Evolutionary conservation across 805 yeast species (phyloP).

Genomic region (Nakazawaea populi): DNA sequence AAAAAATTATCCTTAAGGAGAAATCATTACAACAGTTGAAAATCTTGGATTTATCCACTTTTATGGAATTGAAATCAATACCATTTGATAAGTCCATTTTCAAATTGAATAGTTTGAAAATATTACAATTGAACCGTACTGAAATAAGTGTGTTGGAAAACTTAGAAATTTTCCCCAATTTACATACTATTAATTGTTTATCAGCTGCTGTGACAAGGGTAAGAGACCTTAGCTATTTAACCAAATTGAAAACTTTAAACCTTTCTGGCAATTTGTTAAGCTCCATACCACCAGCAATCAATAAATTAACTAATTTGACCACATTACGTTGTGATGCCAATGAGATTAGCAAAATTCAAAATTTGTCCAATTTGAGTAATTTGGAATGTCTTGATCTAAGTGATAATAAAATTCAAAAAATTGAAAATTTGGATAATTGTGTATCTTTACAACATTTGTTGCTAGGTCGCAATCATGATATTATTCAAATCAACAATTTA

Average conservation of each 20-base stretch:
- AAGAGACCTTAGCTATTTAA: background rate
- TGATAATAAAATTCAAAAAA: background rate
- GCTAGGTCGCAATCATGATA: background rate
- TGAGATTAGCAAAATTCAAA: background rate
- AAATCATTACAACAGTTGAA: background rate
- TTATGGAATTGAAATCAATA: background rate
- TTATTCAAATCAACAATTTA: background rate
- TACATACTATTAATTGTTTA: background rate
- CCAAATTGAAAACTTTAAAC: background rate
- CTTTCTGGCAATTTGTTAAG: background rate
- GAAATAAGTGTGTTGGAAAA: background rate
- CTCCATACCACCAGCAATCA: background rate
- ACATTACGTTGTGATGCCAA: background rate
- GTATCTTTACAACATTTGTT: background rate
- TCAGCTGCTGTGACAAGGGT: background rate
- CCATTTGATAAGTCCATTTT: background rate
- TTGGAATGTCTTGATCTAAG: background rate
- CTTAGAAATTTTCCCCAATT: background rate
- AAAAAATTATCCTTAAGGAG: too few relatives aligned
- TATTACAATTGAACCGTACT: background rate
- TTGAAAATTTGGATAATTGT: background rate
- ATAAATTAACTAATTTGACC: background rate
- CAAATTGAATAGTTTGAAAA: background rate
- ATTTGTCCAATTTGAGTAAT: background rate
- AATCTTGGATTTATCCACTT: background rate